Base-by-base conservation (phyloP, 495 filamentous ascomycete genomes). In the Lasiosphaeris hirsuta region DNA sequence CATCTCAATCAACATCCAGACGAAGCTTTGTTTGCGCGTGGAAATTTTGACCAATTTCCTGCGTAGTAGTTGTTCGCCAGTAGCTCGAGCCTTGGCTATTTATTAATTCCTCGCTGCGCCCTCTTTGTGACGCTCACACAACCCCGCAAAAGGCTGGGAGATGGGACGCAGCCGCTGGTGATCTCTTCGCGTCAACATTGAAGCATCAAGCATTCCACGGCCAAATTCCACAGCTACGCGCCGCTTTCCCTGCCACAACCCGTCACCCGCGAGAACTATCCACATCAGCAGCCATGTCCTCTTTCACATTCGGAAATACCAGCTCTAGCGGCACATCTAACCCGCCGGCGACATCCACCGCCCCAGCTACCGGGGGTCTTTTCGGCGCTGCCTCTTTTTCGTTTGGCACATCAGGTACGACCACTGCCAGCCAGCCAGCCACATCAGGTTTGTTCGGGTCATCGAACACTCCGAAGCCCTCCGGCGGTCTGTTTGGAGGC, bases 361-460 rank as follows among this genome's bases (percentile, higher is more conserved):
- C 77, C 14, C 71, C 75, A 10, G 69, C 71, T 54, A 11, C 66
- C 30, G 71, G 72, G 39, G 63, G 63, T 15, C 62, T 79, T 42
- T 77, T 75, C 65, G 74, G 75, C 19, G 37, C 41, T 7, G 54
- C 61, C 33, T 39, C 70, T 41, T 69, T 75, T 51, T 63, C 65
- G 15, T 76, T 78, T 56, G 68, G 69, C 36, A 69, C 64, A 10
- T 43, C 62, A 18, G 59, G 54, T 45, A 64, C 59, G 56, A 44
- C 70, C 38, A 70, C 57, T 50, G 54, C 71, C 62, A 64, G 61
- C 47, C 61, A 69, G 33, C 34, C 58, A 9, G 55, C 60, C 8
- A 52, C 59, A 14, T 57, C 72, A 7, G 56, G 65, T 40, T 59
- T 81, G 0, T 83, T 83, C 57, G 72, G 68, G 3, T 41, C 38